Conservation (phyloP, 2,329 filamentous ascomycete genomes). For the Elsinoe perseae region DNA sequence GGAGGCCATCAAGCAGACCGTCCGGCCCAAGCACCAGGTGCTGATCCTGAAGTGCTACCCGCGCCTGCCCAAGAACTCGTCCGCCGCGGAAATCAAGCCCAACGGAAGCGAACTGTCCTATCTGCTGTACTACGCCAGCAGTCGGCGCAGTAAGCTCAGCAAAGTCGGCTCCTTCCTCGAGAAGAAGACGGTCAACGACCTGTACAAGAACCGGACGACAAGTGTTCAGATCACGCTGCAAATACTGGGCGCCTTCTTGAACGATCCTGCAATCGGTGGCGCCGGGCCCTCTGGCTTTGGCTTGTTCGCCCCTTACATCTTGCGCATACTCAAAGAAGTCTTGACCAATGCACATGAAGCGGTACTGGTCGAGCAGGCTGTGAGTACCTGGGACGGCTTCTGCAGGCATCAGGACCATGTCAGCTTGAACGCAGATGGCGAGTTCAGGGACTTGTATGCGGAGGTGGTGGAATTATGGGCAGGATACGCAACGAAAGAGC, state of each 20-base stretch:
- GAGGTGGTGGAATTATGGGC: conserved; percentile 74
- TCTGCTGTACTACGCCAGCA: conserved; percentile 92
- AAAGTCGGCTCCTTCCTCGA: conserved; percentile 94
- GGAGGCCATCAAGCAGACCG: conserved; percentile 52
- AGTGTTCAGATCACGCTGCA: conserved; percentile 82
- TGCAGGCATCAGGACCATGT: conserved; percentile 83
- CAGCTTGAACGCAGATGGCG: conserved; percentile 75
- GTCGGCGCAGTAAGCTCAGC: conserved; percentile 86
- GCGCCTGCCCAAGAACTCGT: conserved; percentile 69
- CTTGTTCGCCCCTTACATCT: conserved; percentile 75
- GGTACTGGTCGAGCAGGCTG: conserved; percentile 83
- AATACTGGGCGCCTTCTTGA: conserved; percentile 83
- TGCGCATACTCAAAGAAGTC: conserved; percentile 76
- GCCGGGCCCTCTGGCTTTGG: conserved; percentile 71
- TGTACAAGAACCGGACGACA: conserved; percentile 82
- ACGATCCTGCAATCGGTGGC: conserved; percentile 53
- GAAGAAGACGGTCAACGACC: conserved; percentile 85
- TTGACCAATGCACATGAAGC: conserved; percentile 73
- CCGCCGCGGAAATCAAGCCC: conserved; percentile 79
- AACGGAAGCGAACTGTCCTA: conserved; percentile 97
- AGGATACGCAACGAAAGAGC: conserved; percentile 62
- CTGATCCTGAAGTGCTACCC: conserved; percentile 95
- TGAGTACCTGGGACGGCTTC: conserved; percentile 78
- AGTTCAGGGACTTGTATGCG: conserved; percentile 74
- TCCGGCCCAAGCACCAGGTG: conserved; percentile 92